Evolutionary conservation across 164 flowering plant genomes (phyloP), one percentile per base, ranked within the genome.

Genomic region (Vitis cinerea): DNA sequence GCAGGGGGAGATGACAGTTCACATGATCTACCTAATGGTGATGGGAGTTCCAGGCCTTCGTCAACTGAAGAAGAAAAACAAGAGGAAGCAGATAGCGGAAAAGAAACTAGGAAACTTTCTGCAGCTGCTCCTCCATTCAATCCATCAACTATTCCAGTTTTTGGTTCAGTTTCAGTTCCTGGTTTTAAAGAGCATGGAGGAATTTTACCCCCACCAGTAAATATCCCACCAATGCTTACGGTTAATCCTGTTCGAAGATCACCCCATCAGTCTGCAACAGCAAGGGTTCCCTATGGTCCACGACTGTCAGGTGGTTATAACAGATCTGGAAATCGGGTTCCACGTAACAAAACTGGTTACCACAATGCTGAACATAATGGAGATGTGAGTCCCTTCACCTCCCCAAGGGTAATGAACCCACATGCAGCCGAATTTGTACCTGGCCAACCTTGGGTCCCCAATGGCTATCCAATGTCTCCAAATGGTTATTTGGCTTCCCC

Each of bases 91-190:
- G 92, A 83, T 74, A 48, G 72, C 2, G 87, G 79, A 52, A 91
- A 84, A 76, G 97, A 87, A 31, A 76, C 80, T 72, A 90, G 78
- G 80, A 92, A 89, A 71, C 88, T 92, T 59, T 90, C 91, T 72
- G 97, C 97, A 12, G 79, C 97, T 68, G 97, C 97, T 66, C 92
- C 93, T 69, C 97, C 97, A 27, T 92, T 76, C 70, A 92, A 84
- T 69, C 97, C 97, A 8, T 80, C 92, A 27, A 75, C 74, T 23
- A 51, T 86, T 77, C 93, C 93, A 55, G 80, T 87, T 68, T 88
- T 86, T 71, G 90, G 90, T 58, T 76, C 96, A 1, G 76, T 87
- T 51, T 63, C 90, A 13, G 71, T 83, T 61, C 82, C 86, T 59
- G 87, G 77, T 9, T 83, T 80, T 59, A 89, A 86, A 30, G 97